Base-by-base conservation (phyloP, 169 alveolate species). In the Plasmodium sp. region DNA sequence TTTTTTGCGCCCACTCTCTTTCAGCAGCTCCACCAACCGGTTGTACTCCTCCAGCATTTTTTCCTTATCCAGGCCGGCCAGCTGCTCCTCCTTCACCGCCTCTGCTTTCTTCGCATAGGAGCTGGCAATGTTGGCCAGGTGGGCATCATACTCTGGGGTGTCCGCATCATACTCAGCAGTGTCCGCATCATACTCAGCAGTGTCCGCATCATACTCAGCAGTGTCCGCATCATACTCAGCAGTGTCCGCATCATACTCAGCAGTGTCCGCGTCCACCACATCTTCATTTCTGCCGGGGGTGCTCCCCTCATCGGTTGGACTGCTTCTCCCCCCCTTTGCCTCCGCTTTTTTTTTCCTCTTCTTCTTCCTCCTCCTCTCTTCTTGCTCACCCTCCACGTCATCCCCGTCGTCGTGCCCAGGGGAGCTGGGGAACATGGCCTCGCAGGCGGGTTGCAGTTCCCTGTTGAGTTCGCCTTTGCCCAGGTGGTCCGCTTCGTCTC, bases 81-180 rank as follows among this genome's bases (percentile, higher is more conserved):
- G 79, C 80, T 77, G 27, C 0, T 83, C 67, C 48, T 79, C 51
- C 6, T 91, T 41, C 81, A 85, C 39, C 62, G 62, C 39, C n/a
- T 31, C 54, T 16, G 45, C 54, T 95, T 96, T 94, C 75, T 84
- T 83, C 92, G 96, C 9, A 92, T 94, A 54, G 86, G 72, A n/a
- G 92, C 74, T 41, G 71, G 94, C 5, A 80, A 71, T 0, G 91
- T 92, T 0, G 79, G 58, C 77, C 18, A 67, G n/a, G n/a, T 67
- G 77, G 3, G 16, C 77, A 5, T 18, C 18, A 14, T 67, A 7
- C n/a, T 67, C 14, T 22, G 33, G 18, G 27, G 34, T 0, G 43
- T 31, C 77, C 1, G 7, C n/a, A n/a, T 67, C 12, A 22, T 22
- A 22, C 27, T 22, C 27, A 22, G 27, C 27, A 22, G 27, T 22